Evolutionary conservation across 1,139 yeast genomes (phyloP).

Genomic region (Taphrina deformans): DNA sequence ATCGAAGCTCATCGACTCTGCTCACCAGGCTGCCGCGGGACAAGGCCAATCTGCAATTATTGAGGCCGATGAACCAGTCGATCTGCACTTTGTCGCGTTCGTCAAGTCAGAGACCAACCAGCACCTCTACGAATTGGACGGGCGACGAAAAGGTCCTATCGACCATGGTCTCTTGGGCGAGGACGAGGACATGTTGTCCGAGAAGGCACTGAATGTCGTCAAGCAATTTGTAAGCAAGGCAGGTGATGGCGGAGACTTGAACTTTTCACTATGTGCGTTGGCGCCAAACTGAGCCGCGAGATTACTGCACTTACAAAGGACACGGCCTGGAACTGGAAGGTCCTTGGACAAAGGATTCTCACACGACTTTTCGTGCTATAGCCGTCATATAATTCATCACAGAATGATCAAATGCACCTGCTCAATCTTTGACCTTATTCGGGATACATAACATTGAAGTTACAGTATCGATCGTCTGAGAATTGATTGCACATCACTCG

Average conservation of each 20-base stretch:
- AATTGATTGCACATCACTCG: no score
- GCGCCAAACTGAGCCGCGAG: slow-evolving; percentile 35
- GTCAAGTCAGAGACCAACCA: slow-evolving; percentile 52
- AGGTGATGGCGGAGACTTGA: slow-evolving; percentile 41
- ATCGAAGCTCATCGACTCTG: slow-evolving; percentile 51
- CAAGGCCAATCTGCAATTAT: slow-evolving; percentile 85
- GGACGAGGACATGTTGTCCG: slow-evolving; percentile 58
- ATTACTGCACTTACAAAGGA: no score
- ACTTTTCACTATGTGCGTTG: slow-evolving; percentile 48
- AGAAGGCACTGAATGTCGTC: slow-evolving; percentile 56
- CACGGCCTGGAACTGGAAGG: no score
- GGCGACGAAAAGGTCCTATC: slow-evolving; percentile 77
- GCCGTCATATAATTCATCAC: no score
- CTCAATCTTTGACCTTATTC: no score
- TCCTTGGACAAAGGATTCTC: no score
- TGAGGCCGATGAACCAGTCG: slow-evolving; percentile 59
- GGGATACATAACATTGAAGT: no score
- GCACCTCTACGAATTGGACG: slow-evolving; percentile 79
- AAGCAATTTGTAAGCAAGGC: slow-evolving; percentile 59
- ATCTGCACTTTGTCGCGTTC: slow-evolving; percentile 77
- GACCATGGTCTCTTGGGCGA: slow-evolving; percentile 55
- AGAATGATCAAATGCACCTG: no score
- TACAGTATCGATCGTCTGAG: no score
- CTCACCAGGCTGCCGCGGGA: slow-evolving; percentile 61
- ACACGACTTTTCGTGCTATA: no score